Evolutionary conservation across 2,329 filamentous ascomycete genomes (phyloP).

Genomic region (Penicillium sp.): DNA sequence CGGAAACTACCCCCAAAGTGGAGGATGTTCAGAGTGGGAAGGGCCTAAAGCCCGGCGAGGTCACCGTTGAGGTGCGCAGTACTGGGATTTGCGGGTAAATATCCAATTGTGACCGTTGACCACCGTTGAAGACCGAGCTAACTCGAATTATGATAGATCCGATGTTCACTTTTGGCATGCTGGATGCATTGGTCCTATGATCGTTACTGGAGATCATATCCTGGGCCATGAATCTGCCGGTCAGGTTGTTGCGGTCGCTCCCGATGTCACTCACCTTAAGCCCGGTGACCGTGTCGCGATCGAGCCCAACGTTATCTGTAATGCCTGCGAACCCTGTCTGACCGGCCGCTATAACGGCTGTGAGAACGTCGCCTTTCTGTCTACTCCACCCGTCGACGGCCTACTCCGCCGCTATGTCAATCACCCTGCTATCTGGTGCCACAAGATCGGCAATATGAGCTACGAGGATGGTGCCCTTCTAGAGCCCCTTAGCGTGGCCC

Average conservation of each 20-base stretch:
- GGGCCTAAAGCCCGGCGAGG: conserved; percentile 71
- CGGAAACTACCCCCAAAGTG: conserved; percentile 66
- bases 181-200: conserved; percentile 92
- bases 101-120: neutral
- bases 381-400: conserved; percentile 82
- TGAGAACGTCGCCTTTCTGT: conserved; percentile 77
- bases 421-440: conserved; percentile 90
- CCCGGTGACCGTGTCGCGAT: conserved; percentile 87
- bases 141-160: conserved; percentile 52
- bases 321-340: conserved; percentile 81
- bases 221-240: conserved; percentile 88
- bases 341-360: conserved; percentile 95
- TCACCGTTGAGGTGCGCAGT: conserved; percentile 82
- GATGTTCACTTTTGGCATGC: conserved; percentile 98
- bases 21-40: conserved; percentile 66
- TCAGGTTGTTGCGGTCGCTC: conserved; percentile 64
- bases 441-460: conserved; percentile 89
- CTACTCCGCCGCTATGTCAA: conserved; percentile 89
- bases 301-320: conserved; percentile 91
- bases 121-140: neutral
- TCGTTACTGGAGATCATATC: conserved; percentile 81
- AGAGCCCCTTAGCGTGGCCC: conserved; percentile 82
- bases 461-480: conserved; percentile 87
- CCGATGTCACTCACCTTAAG: conserved; percentile 70
- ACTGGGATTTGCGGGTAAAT: conserved; percentile 90